phyloP scores from a whole-genome alignment of 345 rosid genomes.

The Draba incana region DNA sequence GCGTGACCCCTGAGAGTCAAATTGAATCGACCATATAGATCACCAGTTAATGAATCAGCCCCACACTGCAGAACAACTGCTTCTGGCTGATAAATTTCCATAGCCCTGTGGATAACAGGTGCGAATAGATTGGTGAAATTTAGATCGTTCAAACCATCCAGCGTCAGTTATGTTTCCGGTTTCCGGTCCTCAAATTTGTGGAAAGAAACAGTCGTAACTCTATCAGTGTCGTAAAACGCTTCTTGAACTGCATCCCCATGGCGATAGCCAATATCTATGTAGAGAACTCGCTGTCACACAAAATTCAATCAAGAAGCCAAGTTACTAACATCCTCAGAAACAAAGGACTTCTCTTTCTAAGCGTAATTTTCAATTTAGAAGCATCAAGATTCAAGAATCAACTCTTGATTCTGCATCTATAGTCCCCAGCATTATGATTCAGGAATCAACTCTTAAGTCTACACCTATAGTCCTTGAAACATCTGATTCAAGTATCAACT shows the following conservation, averaged over 20 bases:
- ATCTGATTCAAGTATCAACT: neutral
- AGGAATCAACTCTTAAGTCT: neutral
- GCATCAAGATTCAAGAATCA: conserved; percentile 6
- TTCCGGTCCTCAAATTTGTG: conserved; percentile 76
- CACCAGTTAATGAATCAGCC: conserved; percentile 80
- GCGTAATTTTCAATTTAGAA: neutral
- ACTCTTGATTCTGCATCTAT: too few relatives aligned
- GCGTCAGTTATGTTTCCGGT: conserved; percentile 65
- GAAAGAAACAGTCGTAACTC: conserved; percentile 92
- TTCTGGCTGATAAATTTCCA: conserved; percentile 91
- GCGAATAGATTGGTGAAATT: conserved; percentile 63
- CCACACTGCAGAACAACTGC: conserved; percentile 91
- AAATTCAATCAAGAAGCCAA: conserved; percentile 18
- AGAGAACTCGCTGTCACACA: conserved; percentile 68
- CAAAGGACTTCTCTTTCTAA: too few relatives aligned
- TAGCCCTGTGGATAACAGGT: conserved; percentile 69
- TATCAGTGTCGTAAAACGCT: conserved; percentile 79
- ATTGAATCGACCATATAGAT: conserved; percentile 72
- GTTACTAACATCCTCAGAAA: too few relatives aligned
- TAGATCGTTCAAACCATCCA: conserved; percentile 65
- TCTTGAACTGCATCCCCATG: conserved; percentile 93
- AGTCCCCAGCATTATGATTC: neutral
- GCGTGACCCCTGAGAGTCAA: conserved; percentile 80
- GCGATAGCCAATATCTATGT: conserved; percentile 80
- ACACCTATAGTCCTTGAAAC: too few relatives aligned